These are phyloP conservation scores for Adansonia grandidieri DNA, from an alignment of 441 rosid species.

Conservation along the genomic window DNA sequence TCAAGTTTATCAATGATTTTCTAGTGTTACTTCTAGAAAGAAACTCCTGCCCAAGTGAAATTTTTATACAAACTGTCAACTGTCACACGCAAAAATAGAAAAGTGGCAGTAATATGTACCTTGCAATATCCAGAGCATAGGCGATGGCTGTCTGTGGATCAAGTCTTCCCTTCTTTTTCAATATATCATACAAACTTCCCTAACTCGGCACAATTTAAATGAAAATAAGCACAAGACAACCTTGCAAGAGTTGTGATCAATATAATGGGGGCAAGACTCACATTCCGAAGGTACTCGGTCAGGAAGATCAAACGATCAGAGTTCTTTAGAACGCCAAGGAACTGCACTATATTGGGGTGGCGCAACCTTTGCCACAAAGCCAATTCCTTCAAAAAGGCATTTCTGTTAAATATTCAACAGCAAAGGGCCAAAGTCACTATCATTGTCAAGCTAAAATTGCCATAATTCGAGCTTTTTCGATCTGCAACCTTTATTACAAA, in stretches of 20 bases:
- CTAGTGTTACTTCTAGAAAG: not conserved
- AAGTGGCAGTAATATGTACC: constrained; percentile 36
- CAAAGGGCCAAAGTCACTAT: constrained; percentile 20
- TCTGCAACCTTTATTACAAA: not conserved
- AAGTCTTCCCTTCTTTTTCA: constrained; percentile 57
- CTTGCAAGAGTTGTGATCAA: not conserved
- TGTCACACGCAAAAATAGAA: not conserved
- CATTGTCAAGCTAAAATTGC: constrained; percentile 4
- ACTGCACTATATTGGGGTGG: constrained; percentile 76
- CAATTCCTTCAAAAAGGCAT: constrained; percentile 57
- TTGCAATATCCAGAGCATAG: constrained; percentile 72
- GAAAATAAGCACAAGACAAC: constrained; percentile 21
- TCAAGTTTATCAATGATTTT: not conserved
- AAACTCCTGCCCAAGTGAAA: not conserved
- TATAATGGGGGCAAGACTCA: constrained; percentile 31
- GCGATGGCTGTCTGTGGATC: constrained; percentile 53
- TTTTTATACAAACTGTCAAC: not conserved
- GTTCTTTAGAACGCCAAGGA: constrained; percentile 67
- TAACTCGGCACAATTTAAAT: constrained; percentile 30
- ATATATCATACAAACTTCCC: constrained; percentile 67
- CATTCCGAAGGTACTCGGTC: constrained; percentile 65
- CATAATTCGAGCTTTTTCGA: not conserved
- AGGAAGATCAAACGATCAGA: constrained; percentile 63
- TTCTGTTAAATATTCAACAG: constrained; percentile 35
- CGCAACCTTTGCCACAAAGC: constrained; percentile 68